Base-by-base conservation (phyloP, 208 protist species). In the Angomonas deanei region DNA sequence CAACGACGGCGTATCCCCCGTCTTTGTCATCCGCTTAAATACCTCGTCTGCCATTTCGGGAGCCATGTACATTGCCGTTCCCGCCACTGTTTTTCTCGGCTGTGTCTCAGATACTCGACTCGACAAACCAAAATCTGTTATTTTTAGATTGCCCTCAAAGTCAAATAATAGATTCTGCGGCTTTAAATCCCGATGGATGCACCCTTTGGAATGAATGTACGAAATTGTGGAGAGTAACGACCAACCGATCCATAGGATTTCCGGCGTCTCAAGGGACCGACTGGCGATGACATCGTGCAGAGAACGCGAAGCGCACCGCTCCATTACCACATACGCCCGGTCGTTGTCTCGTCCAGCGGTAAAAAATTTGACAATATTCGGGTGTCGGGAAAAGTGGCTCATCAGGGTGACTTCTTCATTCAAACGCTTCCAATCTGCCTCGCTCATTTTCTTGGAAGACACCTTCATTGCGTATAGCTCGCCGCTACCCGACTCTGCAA, bases 131-230 rank as follows among this genome's bases (percentile, higher is more conserved):
- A 97, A 96, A 66, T 97, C 92, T 27, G 88, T 93, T n/a, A 97
- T 83, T 70, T 97, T 97, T 31, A 97, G 62, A 53, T 92, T 94
- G 6, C 89, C 89, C 32, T 90, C 64, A 62, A 74, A 74, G 65
- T 97, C 92, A 66, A 97, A 94, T 33, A 97, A 68, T 13, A 97
- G 74, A 70, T 97, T 97, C 48, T 92, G 83, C 39, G 90, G 88
- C 66, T 97, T 97, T 39, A 97, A 58, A 54, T 97, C 92, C 26
- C 92, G 69, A 48, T 97, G 91, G 66, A 96, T 94, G 56, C 86
- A 93, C 10, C 82, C 84, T 54, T 92, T 87, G 0, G 83, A 78
- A 62, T 97, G 89, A 36, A 96, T 78, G 72, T 91, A 93, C 2
- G 74, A 68, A 17, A 96, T 79, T 27, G 92, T 93, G 65, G 82